Conservation (phyloP, 2,329 filamentous ascomycete species). For the Mycosphaerelloides madeirae region DNA sequence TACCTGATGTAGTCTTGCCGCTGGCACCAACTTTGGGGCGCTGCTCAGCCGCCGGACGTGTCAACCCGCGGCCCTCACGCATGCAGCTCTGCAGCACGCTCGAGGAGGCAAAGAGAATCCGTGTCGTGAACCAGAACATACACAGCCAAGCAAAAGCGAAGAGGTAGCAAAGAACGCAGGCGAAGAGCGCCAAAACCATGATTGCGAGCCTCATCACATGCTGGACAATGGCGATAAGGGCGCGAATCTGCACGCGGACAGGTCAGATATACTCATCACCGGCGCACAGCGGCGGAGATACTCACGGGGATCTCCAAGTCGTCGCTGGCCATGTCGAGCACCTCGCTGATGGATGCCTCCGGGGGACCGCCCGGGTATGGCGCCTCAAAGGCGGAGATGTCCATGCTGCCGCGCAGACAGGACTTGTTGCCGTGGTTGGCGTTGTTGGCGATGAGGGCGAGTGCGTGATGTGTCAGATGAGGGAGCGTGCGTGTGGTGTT, state of each 20-base stretch:
- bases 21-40: background rate
- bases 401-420: too few relatives aligned
- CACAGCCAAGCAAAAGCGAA: constrained; percentile 14
- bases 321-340: constrained; percentile 2
- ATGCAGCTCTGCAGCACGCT: constrained; percentile 8
- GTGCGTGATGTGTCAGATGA: background rate
- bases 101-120: constrained; percentile 8
- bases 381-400: constrained; percentile 10
- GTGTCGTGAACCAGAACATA: constrained; percentile 13
- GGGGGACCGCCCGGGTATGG: background rate
- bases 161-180: constrained; percentile 9
- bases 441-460: background rate
- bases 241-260: constrained; percentile 10
- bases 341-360: constrained; percentile 1
- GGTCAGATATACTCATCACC: background rate
- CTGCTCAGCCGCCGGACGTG: too few relatives aligned
- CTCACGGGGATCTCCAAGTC: constrained; percentile 9
- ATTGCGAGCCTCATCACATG: constrained; percentile 9
- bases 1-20: background rate
- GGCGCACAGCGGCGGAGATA: background rate
- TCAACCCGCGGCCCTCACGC: background rate
- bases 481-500: background rate
- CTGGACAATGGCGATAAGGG: constrained; percentile 7
- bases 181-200: constrained; percentile 9
- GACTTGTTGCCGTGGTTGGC: background rate